These are phyloP conservation scores for Coemansia nantahalensis DNA, from an alignment of 192 early-diverging fungal genomes.

Conservation along the genomic window DNA sequence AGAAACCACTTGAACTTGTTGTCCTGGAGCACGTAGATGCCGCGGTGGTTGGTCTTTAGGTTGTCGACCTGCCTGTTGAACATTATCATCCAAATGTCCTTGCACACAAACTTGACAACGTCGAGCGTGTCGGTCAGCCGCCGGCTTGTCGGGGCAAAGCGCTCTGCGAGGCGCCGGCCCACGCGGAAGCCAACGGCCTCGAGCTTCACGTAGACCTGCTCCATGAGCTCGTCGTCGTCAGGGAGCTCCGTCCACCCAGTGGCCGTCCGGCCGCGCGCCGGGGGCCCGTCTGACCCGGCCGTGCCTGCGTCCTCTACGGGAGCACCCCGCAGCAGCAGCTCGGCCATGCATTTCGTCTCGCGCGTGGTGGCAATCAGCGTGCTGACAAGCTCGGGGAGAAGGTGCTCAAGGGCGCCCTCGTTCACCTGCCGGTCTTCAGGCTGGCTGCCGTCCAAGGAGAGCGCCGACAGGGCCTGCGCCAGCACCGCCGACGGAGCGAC, in stretches of 20 bases:
- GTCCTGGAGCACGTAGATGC: slow-evolving; percentile 97
- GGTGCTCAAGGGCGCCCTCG: slow-evolving; percentile 37
- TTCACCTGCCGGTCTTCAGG: slow-evolving; percentile 37
- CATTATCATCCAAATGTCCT: slow-evolving; percentile 92
- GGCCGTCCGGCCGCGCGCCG: not conserved
- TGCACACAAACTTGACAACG: slow-evolving; percentile 98
- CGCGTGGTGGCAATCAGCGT: slow-evolving; percentile 34
- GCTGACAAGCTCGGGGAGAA: slow-evolving; percentile 43
- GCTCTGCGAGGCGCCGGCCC: slow-evolving; percentile 84
- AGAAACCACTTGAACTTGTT: slow-evolving; percentile 95
- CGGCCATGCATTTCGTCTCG: slow-evolving; percentile 18
- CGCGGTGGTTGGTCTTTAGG: slow-evolving; percentile 97
- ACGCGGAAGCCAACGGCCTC: slow-evolving; percentile 90
- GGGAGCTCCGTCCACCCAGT: slow-evolving; percentile 46
- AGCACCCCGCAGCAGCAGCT: slow-evolving; percentile 13
- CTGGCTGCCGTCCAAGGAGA: slow-evolving; percentile 35
- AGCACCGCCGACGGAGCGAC: not conserved
- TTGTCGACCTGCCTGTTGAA: slow-evolving; percentile 99
- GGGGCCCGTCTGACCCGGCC: not conserved
- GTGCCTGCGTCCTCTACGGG: not conserved
- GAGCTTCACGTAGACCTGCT: slow-evolving; percentile 87
- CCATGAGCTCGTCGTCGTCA: slow-evolving; percentile 68
- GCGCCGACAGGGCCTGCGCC: slow-evolving; percentile 21
- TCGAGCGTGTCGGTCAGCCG: slow-evolving; percentile 93
- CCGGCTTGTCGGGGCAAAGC: slow-evolving; percentile 81